Evolutionary conservation across 2,329 filamentous ascomycete genomes (phyloP).

Genomic region (Amylocarpus encephaloides): DNA sequence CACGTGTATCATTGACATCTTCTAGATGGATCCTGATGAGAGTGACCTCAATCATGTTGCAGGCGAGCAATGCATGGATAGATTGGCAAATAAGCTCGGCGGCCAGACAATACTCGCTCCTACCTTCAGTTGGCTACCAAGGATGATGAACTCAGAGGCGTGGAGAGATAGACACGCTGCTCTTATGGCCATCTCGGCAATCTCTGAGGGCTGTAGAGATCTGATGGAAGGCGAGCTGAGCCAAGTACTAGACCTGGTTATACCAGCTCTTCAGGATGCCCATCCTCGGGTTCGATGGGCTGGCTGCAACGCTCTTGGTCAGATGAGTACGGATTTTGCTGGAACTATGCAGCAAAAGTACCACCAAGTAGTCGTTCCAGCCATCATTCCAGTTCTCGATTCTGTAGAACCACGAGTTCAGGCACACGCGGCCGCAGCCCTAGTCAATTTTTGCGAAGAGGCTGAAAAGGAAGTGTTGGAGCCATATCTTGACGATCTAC

Average conservation of each 20-base stretch:
- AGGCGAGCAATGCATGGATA: constrained; percentile 97
- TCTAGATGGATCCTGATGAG: constrained; percentile 82
- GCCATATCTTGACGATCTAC: constrained; percentile 83
- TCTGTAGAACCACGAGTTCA: constrained; percentile 90
- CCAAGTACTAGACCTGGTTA: constrained; percentile 90
- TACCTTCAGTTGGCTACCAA: constrained; percentile 92
- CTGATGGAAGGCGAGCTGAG: constrained; percentile 92
- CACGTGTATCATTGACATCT: constrained; percentile 18
- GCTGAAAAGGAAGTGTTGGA: constrained; percentile 88
- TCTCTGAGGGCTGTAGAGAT: constrained; percentile 93
- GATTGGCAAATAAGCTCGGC: constrained; percentile 92
- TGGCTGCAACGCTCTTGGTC: constrained; percentile 95
- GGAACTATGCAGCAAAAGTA: constrained; percentile 97
- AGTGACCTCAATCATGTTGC: constrained; percentile 96
- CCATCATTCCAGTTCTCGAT: constrained; percentile 86
- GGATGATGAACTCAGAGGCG: constrained; percentile 92
- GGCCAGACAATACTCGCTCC: constrained; percentile 87
- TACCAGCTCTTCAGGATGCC: constrained; percentile 80
- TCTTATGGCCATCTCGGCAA: constrained; percentile 97
- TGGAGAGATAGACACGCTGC: constrained; percentile 96
- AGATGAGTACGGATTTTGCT: constrained; percentile 99
- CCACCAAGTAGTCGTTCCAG: constrained; percentile 77
- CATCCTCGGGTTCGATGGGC: constrained; percentile 96
- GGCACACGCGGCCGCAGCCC: constrained; percentile 91
- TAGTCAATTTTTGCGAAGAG: constrained; percentile 99